Percentiles rank a stretch among this genome's conserved stretches.
phyloP scores from a whole-genome alignment of 768 basidiomycete genomes.

The Mycena alexandri region DNA sequence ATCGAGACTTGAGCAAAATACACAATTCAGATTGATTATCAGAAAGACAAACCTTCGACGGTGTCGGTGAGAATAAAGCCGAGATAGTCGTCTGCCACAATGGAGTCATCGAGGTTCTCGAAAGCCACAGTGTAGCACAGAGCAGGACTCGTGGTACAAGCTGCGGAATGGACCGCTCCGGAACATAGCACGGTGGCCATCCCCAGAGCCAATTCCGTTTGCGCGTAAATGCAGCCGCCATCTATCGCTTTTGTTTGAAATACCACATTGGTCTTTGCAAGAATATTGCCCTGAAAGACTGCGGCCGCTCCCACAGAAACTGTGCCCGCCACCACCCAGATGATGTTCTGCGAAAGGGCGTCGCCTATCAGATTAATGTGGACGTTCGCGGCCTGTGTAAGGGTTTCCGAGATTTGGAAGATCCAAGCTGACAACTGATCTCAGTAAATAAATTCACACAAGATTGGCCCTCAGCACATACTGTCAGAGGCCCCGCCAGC shows the following conservation, averaged over 20 bases:
- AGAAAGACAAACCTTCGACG: conserved; percentile 25
- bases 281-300: conserved; percentile 10
- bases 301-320: conserved; percentile 4
- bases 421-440: background rate
- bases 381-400: conserved; percentile 7
- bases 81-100: conserved; percentile 32
- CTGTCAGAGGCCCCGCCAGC: no score
- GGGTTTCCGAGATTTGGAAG: conserved; percentile 6
- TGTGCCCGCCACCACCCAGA: conserved; percentile 5
- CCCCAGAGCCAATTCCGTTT: no score
- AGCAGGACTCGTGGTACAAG: conserved; percentile 3
- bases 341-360: background rate
- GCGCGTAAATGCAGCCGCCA: background rate
- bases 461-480: no score
- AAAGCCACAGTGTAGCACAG: conserved; percentile 17
- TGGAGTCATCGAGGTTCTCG: conserved; percentile 22
- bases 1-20: background rate
- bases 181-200: no score
- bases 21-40: background rate
- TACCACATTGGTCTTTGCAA: conserved; percentile 3
- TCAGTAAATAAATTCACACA: no score
- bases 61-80: conserved; percentile 29
- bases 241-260: background rate
- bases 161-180: background rate
- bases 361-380: conserved; percentile 6